Evolutionary conservation across 2,329 filamentous ascomycete genomes (phyloP), one percentile per base, ranked within the genome.

Genomic region (Pyrenophora tritici-repentis): DNA sequence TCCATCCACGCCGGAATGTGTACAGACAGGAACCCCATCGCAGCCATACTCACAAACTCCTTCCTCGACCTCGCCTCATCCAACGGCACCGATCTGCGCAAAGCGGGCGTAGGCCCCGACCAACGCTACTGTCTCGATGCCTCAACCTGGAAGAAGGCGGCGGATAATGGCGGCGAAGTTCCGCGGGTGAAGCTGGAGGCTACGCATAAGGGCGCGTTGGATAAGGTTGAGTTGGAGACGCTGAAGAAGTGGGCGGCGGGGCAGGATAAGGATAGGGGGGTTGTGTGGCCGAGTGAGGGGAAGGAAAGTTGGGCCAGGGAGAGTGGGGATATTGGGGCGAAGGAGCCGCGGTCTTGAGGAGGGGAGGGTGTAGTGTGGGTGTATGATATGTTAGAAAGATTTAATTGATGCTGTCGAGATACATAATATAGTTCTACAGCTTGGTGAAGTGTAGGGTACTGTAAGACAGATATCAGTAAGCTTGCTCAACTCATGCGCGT

Each of bases 91-190:
- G 80, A 86, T 58, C 75, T 86, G 24, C 77, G 82, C 18, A 64
- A 68, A 10, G 75, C 78, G 13, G 83, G 83, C 8, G 75, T 86
- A 40, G 79, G 74, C 18, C 78, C 74, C 4, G 83, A 83, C 4
- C 81, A 80, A 55, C 81, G 80, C 61, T 85, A 83, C 78, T 86
- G 84, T 63, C 71, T 86, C 4, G 85, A 83, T 58, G 82, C 81
- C 0, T 70, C 68, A 9, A 71, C 79, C 31, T 86, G 82, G 81
- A 79, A 80, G 60, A 81, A 84, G 61, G 57, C 61, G 8, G 50
- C 55, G 1, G 61, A 63, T 18, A 59, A 54, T 7, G 53, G 55
- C 5, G 40, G 57, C 1, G 63, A 62, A 12, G 54, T 62, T 2
- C 77, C 76, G 6, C 74, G 71, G 35, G 75, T 83, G 9, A 78